A percentile compares a stretch with the other conserved stretches of the same genome.
Conservation (phyloP, 352 stramenopile species). For the Globisporangium nagaii region DNA sequence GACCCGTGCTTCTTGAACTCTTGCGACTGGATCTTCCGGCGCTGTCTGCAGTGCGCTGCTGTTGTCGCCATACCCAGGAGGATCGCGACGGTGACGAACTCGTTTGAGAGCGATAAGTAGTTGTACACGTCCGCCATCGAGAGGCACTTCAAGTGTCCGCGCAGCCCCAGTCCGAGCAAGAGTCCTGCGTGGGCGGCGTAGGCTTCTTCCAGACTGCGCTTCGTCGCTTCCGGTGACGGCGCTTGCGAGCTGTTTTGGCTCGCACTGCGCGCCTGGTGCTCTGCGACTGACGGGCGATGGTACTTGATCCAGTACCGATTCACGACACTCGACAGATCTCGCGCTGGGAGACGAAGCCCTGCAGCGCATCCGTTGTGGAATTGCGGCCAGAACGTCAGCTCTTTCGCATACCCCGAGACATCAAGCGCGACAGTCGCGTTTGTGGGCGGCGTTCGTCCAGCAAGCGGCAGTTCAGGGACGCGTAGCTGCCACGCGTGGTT, state of each 20-base stretch:
- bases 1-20: background rate
- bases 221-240: slow-evolving; percentile 12
- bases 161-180: slow-evolving; percentile 93
- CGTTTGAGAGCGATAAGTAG: slow-evolving; percentile 95
- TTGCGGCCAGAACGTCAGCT: slow-evolving; percentile 95
- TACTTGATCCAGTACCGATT: slow-evolving; percentile 98
- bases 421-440: slow-evolving; percentile 93
- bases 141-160: slow-evolving; percentile 92
- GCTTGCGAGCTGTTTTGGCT: slow-evolving; percentile 7
- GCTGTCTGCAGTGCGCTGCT: slow-evolving; percentile 81
- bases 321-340: slow-evolving; percentile 76
- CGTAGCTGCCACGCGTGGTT: slow-evolving; percentile 84
- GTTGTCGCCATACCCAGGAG: slow-evolving; percentile 96
- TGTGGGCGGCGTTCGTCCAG: slow-evolving; percentile 89
- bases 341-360: slow-evolving; percentile 83
- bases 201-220: slow-evolving; percentile 60
- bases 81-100: slow-evolving; percentile 95
- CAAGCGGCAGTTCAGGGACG: slow-evolving; percentile 91
- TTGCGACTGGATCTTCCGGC: slow-evolving; percentile 14
- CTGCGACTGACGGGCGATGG: slow-evolving; percentile 80
- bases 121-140: slow-evolving; percentile 98
- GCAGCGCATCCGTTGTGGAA: slow-evolving; percentile 98
- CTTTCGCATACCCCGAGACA: slow-evolving; percentile 80
- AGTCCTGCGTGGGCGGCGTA: slow-evolving; percentile 93
- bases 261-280: slow-evolving; percentile 15